These are phyloP conservation scores for Solanum pimpinellifolium DNA, from an alignment of 257 asterid species.

Conservation along the genomic window DNA sequence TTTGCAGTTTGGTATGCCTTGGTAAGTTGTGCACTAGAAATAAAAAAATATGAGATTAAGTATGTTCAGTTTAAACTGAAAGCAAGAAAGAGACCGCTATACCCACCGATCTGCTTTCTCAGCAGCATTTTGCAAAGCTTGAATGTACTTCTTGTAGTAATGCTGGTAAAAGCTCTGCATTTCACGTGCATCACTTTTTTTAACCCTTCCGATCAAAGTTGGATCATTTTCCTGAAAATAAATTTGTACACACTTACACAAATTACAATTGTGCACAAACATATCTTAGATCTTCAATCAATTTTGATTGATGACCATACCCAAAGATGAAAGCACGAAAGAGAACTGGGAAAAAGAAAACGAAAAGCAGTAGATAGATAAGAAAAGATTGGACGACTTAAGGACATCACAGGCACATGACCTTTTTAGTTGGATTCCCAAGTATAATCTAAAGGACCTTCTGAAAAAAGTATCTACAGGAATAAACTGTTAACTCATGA, in stretches of 20 bases:
- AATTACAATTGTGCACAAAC: neutral
- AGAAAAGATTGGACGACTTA: neutral
- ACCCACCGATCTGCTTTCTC: constrained; percentile 96
- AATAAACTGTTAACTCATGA: neutral
- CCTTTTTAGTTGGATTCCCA: neutral
- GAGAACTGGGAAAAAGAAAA: neutral
- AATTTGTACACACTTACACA: neutral
- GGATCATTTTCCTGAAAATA: constrained; percentile 91
- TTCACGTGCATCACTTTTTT: constrained; percentile 98
- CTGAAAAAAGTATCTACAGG: neutral
- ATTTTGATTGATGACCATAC: neutral
- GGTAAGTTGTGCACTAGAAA: constrained; percentile 86
- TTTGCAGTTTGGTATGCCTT: constrained; percentile 99
- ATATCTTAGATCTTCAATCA: neutral
- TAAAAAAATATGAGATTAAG: constrained; percentile 1
- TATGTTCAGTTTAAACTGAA: neutral
- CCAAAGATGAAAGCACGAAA: neutral
- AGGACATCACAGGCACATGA: neutral
- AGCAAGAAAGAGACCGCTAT: neutral
- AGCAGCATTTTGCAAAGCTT: constrained; percentile 98
- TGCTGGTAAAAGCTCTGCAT: constrained; percentile 99
- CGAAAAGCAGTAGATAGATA: neutral
- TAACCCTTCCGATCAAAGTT: constrained; percentile 90
- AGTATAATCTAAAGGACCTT: neutral
- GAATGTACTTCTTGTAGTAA: constrained; percentile 93